These are phyloP conservation scores for Picochlorum sp. DNA, from an alignment of 139 green algal genomes.

Conservation along the genomic window DNA sequence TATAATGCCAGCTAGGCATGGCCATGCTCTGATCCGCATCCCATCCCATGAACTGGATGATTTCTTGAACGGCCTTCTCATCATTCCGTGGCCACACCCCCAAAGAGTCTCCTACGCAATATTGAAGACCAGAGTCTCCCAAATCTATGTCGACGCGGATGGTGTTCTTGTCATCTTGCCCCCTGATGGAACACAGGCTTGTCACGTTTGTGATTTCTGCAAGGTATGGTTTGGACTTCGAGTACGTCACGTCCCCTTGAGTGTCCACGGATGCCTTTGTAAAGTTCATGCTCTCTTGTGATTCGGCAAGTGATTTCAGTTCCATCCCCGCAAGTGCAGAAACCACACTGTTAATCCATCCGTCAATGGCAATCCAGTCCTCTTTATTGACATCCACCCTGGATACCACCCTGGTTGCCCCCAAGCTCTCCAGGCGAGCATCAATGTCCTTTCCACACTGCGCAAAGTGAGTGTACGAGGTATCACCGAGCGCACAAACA, in stretches of 20 bases:
- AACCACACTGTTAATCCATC: slow-evolving; percentile 52
- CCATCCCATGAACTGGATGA: slow-evolving; percentile 43
- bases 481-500: slow-evolving; percentile 76
- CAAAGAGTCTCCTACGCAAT: slow-evolving; percentile 75
- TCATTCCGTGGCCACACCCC: slow-evolving; percentile 72
- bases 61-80: slow-evolving; percentile 52
- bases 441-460: slow-evolving; percentile 72
- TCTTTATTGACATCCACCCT: slow-evolving; percentile 70
- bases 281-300: slow-evolving; percentile 30
- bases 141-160: slow-evolving; percentile 71
- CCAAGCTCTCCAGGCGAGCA: slow-evolving; percentile 39
- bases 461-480: slow-evolving; percentile 79
- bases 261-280: background rate
- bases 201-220: slow-evolving; percentile 50
- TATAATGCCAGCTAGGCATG: slow-evolving; percentile 62
- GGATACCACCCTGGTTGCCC: slow-evolving; percentile 26
- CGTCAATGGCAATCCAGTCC: slow-evolving; percentile 65
- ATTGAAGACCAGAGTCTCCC: slow-evolving; percentile 56
- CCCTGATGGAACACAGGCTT: slow-evolving; percentile 46
- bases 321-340: slow-evolving; percentile 25
- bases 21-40: slow-evolving; percentile 26
- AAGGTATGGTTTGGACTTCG: slow-evolving; percentile 56
- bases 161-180: slow-evolving; percentile 70
- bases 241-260: slow-evolving; percentile 31
- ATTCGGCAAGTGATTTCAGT: slow-evolving; percentile 34